Evolutionary conservation across 108 stramenopile species (phyloP).

Genomic region (Nitzschia putrida): DNA sequence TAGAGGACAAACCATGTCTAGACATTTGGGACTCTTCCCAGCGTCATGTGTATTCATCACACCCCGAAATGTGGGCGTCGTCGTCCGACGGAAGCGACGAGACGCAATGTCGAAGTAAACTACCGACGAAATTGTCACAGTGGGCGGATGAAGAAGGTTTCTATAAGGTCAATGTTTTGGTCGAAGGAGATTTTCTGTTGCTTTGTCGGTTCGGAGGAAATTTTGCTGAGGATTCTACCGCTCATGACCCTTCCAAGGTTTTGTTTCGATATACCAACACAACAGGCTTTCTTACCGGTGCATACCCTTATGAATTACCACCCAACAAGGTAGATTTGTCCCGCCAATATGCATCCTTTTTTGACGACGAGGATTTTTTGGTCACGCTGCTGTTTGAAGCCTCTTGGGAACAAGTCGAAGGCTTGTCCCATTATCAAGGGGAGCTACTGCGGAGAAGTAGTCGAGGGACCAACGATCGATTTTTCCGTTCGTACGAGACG

Average conservation of each 20-base stretch:
- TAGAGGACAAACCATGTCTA: constrained; percentile 87
- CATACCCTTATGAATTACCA: constrained; percentile 55
- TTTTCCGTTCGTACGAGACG: constrained; percentile 17
- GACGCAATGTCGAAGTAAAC: not conserved
- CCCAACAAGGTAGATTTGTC: constrained; percentile 77
- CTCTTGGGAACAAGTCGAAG: constrained; percentile 30
- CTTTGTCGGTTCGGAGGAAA: constrained; percentile 86
- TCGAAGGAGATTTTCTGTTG: constrained; percentile 84
- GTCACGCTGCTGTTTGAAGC: constrained; percentile 73
- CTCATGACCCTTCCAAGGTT: constrained; percentile 69
- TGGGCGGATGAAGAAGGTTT: constrained; percentile 81
- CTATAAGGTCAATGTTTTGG: constrained; percentile 51
- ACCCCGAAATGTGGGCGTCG: constrained; percentile 45
- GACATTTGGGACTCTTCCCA: constrained; percentile 78
- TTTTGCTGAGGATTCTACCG: constrained; percentile 55
- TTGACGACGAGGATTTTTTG: constrained; percentile 78
- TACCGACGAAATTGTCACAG: constrained; percentile 22
- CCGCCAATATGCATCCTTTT: constrained; percentile 67
- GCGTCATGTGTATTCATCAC: constrained; percentile 42
- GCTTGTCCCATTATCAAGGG: not conserved
- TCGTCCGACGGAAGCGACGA: not conserved
- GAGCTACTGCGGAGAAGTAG: constrained; percentile 12
- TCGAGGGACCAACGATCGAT: not conserved
- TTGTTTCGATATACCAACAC: constrained; percentile 86
- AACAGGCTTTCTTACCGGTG: constrained; percentile 69